Evolutionary conservation across 1,284 basidiomycete species (phyloP), one percentile per base, ranked within the genome.

Genomic region (Malassezia brasiliensis): DNA sequence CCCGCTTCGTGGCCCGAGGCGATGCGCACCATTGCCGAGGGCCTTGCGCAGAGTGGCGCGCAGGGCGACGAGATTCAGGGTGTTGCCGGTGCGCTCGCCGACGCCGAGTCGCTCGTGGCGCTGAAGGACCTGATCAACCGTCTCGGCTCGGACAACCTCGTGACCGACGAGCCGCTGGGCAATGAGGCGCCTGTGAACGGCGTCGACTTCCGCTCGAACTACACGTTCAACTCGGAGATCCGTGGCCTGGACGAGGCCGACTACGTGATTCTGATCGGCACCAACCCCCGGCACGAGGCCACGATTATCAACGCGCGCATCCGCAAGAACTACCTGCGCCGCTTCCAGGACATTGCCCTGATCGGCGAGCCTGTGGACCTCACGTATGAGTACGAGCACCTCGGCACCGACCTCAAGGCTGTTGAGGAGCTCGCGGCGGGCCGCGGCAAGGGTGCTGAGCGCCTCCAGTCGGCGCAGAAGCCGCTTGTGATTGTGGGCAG

Each of bases 301-400:
- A 87, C 94, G 32, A 91, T 96, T 56, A 81, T 98, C 72, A 98
- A 98, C 81, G 90, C 91, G 11, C 87, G 93, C 64, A 88, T 98
- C 71, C 84, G 93, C 72, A 93, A 90, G 81, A 86, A 84, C 64
- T 98, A 88, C 87, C 76, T 98, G 65, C 85, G 90, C 72, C 84
- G 82, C 19, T 82, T 82, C 53, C 80, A 91, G 49, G 87, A 94
- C 70, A 82, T 96, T 50, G 93, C 88, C 45, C 77, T 94, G 38
- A 85, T 98, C 62, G 93, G 93, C 47, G 87, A 94, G 77, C 82
- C 86, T 52, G 89, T 86, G 42, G 89, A 96, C 73, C 89, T 87
- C 20, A 85, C 88, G 2, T 96, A 96, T 70, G 87, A 88, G 28
- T 94, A 94, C 75, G 88, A 90, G 61, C 87, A 90, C 76, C 81